Conservation (phyloP, 306 rosid species). For the Herpetospermum pedunculosum region DNA sequence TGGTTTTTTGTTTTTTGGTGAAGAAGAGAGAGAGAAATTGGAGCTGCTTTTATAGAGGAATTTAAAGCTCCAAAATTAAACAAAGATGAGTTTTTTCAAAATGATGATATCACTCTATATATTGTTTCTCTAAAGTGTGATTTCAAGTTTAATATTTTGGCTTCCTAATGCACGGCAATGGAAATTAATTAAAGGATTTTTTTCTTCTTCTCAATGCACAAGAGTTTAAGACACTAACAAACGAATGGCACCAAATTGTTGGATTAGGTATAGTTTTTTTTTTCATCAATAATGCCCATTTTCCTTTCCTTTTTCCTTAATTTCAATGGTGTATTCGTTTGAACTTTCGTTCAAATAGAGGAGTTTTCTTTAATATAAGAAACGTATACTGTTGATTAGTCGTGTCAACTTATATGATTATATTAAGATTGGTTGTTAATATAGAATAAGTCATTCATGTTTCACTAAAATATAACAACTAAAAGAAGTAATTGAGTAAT, state of each 20-base stretch:
- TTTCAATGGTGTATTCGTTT: background rate
- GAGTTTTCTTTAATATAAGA: background rate
- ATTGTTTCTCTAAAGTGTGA: constrained; percentile 4
- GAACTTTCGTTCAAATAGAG: background rate
- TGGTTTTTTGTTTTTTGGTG: background rate
- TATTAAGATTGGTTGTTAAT: background rate
- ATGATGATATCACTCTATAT: constrained; percentile 18
- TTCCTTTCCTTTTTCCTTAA: background rate
- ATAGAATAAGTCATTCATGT: background rate
- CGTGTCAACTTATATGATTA: background rate
- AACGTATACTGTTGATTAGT: background rate
- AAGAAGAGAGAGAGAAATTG: background rate
- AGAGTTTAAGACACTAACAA: background rate
- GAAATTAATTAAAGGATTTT: background rate
- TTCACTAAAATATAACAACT: background rate
- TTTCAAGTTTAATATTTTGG: constrained; percentile 3
- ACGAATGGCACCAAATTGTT: constrained; percentile 3
- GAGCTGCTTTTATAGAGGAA: background rate
- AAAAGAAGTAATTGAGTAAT: background rate
- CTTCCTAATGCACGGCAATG: constrained; percentile 15
- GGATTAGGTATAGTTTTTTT: constrained; percentile 5
- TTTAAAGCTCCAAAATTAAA: background rate
- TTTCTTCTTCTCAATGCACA: background rate
- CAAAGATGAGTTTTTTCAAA: constrained; percentile 16
- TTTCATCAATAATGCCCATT: background rate